These are phyloP conservation scores for Boeremia lycopersici DNA, from an alignment of 2,329 filamentous ascomycete genomes.

Conservation along the genomic window DNA sequence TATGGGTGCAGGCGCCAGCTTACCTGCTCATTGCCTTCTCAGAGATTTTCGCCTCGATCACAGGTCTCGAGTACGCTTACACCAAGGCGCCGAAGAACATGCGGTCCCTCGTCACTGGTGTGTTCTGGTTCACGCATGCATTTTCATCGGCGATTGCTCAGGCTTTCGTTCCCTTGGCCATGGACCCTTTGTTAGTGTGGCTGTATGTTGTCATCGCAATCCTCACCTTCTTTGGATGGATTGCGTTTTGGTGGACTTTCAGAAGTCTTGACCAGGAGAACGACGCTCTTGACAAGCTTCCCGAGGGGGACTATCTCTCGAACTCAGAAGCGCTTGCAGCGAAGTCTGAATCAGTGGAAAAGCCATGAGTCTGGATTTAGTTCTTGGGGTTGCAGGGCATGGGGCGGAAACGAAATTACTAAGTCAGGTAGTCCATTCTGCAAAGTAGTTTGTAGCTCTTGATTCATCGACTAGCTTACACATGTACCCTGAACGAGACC, in stretches of 20 bases:
- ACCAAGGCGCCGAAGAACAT: slow-evolving; percentile 72
- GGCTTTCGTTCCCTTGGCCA: slow-evolving; percentile 28
- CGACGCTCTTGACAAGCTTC: slow-evolving; percentile 41
- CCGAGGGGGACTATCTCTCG: slow-evolving; percentile 29
- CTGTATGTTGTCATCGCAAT: slow-evolving; percentile 40
- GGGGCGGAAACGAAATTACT: too few species aligned
- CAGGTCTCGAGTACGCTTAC: slow-evolving; percentile 72
- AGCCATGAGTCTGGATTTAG: neutral
- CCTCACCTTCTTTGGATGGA: slow-evolving; percentile 37
- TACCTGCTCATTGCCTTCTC: slow-evolving; percentile 61
- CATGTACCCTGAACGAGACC: too few species aligned
- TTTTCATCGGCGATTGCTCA: slow-evolving; percentile 34
- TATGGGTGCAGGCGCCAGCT: slow-evolving; percentile 58
- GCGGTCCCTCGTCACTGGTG: slow-evolving; percentile 46
- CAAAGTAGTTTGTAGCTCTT: neutral
- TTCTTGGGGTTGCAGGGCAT: too few species aligned
- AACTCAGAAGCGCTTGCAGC: slow-evolving; percentile 20
- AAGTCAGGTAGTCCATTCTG: too few species aligned
- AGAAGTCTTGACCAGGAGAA: slow-evolving; percentile 37
- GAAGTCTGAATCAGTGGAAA: slow-evolving; percentile 19
- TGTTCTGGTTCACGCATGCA: slow-evolving; percentile 42
- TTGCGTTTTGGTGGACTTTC: slow-evolving; percentile 38
- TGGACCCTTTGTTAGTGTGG: slow-evolving; percentile 32
- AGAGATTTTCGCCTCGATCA: slow-evolving; percentile 68
- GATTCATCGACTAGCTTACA: too few species aligned